Conservation (phyloP, 129 eudicot species). For the Artemisia annua region DNA sequence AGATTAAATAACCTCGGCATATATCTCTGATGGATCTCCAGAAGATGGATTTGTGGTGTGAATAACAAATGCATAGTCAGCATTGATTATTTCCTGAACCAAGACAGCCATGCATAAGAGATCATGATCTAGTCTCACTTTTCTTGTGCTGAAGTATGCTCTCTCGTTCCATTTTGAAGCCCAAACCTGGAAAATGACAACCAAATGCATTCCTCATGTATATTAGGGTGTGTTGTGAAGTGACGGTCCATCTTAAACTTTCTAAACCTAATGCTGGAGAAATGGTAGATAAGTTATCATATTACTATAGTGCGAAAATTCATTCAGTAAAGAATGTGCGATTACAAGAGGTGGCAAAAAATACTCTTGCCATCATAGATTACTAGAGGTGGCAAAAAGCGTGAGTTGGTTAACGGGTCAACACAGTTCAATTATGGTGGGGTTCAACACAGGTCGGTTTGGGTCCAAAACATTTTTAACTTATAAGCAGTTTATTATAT, state of each 20-base stretch:
- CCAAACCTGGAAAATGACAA: constrained; percentile 68
- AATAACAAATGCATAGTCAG: constrained; percentile 95
- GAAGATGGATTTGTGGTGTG: constrained; percentile 98
- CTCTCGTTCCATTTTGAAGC: constrained; percentile 98
- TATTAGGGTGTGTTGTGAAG: constrained; percentile 8
- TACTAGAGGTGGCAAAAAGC: constrained; percentile 1
- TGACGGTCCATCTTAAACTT: neutral
- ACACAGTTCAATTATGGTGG: neutral
- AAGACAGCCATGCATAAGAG: constrained; percentile 94
- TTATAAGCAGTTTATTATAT: constrained; percentile 2
- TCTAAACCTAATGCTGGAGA: constrained; percentile 14
- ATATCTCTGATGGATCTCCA: constrained; percentile 87
- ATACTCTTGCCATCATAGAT: constrained; percentile 16
- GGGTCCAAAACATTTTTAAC: neutral
- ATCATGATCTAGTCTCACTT: constrained; percentile 83
- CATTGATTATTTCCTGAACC: constrained; percentile 90
- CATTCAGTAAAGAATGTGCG: constrained; percentile 10
- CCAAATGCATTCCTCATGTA: constrained; percentile 16
- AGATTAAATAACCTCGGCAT: constrained; percentile 67
- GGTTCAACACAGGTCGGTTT: neutral
- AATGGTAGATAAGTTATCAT: constrained; percentile 13
- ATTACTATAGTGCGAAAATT: neutral
- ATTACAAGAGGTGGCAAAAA: constrained; percentile 7
- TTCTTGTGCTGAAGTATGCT: constrained; percentile 93
- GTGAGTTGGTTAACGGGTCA: neutral